A percentile compares a stretch with the other conserved stretches of the same genome.
phyloP scores from a whole-genome alignment of 371 early-diverging fungal species.

The Rhizopus stolonifer region DNA sequence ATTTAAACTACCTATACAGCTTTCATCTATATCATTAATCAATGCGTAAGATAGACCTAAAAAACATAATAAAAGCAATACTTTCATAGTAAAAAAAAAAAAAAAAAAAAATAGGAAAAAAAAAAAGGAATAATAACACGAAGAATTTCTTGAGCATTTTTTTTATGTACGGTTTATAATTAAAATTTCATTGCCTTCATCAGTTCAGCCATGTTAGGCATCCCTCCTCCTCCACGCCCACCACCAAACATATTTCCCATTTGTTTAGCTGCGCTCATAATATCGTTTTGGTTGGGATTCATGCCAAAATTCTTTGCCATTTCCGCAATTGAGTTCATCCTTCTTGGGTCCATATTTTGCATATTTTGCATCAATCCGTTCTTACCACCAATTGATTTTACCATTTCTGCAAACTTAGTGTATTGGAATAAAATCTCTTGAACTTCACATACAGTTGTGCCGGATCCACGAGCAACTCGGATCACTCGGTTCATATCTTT shows the following conservation, averaged over 20 bases:
- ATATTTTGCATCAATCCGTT: constrained; percentile 74
- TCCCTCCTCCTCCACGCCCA: constrained; percentile 51
- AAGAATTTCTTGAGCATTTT: too few species aligned
- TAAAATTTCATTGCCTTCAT: constrained; percentile 54
- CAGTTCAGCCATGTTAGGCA: constrained; percentile 72
- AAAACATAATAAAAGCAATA: too few species aligned
- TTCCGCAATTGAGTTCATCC: constrained; percentile 30
- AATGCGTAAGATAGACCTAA: too few species aligned
- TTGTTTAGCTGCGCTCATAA: constrained; percentile 60
- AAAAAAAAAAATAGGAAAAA: too few species aligned
- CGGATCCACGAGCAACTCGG: constrained; percentile 93
- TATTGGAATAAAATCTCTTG: constrained; percentile 85
- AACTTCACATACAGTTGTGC: constrained; percentile 84
- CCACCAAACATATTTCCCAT: constrained; percentile 62
- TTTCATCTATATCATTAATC: too few species aligned
- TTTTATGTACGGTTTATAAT: too few species aligned
- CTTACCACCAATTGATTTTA: constrained; percentile 97
- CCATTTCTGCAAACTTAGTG: constrained; percentile 85
- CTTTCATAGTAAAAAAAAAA: too few species aligned
- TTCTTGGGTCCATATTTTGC: constrained; percentile 37
- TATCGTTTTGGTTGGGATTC: constrained; percentile 33
- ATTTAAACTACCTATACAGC: too few species aligned
- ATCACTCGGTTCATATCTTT: constrained; percentile 75
- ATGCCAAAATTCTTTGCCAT: constrained; percentile 1
- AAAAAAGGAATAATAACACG: too few species aligned